Evolutionary conservation across 352 stramenopile species (phyloP).

Genomic region (Discostella stelligera): DNA sequence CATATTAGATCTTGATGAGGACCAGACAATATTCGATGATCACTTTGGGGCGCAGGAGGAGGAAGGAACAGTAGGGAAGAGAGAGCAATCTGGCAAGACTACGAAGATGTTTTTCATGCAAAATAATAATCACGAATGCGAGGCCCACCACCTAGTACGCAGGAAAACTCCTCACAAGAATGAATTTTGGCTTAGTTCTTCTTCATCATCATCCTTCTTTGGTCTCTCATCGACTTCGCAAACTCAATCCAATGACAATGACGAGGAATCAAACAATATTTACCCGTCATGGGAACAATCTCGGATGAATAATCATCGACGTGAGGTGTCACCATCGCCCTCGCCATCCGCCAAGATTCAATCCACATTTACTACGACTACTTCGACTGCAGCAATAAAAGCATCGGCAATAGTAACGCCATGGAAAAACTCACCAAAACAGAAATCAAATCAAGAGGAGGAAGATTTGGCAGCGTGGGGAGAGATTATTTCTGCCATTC

Average conservation of each 20-base stretch:
- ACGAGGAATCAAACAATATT: neutral
- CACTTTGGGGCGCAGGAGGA: neutral
- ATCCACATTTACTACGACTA: neutral
- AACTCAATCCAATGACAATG: neutral
- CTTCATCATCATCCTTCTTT: neutral
- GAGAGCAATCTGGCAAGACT: neutral
- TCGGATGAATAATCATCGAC: constrained; percentile 2
- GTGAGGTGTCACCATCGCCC: constrained; percentile 1
- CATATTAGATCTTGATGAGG: constrained; percentile 22
- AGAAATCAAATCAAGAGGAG: neutral
- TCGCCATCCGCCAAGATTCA: neutral
- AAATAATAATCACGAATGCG: neutral
- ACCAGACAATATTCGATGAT: constrained; percentile 1
- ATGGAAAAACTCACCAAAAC: neutral
- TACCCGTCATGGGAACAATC: neutral
- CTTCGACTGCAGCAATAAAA: neutral
- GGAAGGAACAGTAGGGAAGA: neutral
- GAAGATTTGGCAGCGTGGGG: neutral
- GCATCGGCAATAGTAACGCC: neutral
- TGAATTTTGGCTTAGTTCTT: constrained; percentile 1
- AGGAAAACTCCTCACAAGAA: neutral
- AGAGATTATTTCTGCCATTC: neutral
- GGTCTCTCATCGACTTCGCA: neutral
- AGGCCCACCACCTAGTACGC: neutral
- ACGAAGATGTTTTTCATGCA: neutral